Evolutionary conservation across 2,329 filamentous ascomycete species (phyloP).

Genomic region (Alternaria viburni): DNA sequence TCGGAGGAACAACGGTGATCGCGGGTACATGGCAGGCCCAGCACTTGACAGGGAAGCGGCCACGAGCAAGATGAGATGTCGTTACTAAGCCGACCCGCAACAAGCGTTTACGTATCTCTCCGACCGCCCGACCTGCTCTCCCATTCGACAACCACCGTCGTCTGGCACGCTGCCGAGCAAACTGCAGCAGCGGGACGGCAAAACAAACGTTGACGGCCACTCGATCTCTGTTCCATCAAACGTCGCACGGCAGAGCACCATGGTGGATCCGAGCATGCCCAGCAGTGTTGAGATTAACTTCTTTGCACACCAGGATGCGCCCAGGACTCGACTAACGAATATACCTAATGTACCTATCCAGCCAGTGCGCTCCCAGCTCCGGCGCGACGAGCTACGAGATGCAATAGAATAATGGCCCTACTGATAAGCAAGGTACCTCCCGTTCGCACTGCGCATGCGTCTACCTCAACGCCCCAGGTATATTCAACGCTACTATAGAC

Average conservation of each 20-base stretch:
- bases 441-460: conserved; percentile 35
- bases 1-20: conserved; percentile 15
- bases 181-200: conserved; percentile 26
- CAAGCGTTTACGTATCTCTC: conserved; percentile 20
- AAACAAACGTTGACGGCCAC: conserved; percentile 20
- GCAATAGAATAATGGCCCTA: conserved; percentile 36
- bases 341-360: conserved; percentile 14
- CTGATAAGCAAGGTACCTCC: conserved; percentile 38
- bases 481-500: conserved; percentile 31
- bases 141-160: conserved; percentile 10
- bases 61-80: conserved; percentile 23
- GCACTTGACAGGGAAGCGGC: conserved; percentile 19
- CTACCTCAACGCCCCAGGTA: conserved; percentile 14
- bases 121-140: conserved; percentile 21
- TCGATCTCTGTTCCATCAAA: conserved; percentile 5
- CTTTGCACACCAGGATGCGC: conserved; percentile 10
- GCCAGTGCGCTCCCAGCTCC: conserved; percentile 16
- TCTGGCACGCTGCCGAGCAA: conserved; percentile 7
- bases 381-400: conserved; percentile 26
- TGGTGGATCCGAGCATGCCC: conserved; percentile 16
- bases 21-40: conserved; percentile 13
- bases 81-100: conserved; percentile 12
- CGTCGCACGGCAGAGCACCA: conserved; percentile 24
- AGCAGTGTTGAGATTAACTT: conserved; percentile 8
- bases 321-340: conserved; percentile 1